Evolutionary conservation across 2,329 filamentous ascomycete species (phyloP), one percentile per base, ranked within the genome.

Genomic region (Didymosphaeria variabile): DNA sequence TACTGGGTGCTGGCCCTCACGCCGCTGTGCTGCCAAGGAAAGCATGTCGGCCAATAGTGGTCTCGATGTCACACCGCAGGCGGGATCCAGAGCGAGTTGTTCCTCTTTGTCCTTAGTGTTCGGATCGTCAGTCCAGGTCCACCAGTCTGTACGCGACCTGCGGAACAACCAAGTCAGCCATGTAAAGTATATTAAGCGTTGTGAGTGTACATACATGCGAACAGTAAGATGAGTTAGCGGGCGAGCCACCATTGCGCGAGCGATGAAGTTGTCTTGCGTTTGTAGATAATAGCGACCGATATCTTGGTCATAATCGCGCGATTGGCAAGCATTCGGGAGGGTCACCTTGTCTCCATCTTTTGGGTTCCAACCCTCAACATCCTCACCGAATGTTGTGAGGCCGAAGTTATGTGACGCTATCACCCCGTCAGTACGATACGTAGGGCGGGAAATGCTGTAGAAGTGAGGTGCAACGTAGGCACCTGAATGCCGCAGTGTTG

Each of bases 61-160:
- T 36, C 53, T 46, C 9, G 17, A 17, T 12, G 1, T 21, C n/a
- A 13, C 15, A n/a, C 53, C 53, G 31, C 31, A 46, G n/a, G 53
- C 53, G 19, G 53, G 53, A 47, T 55, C 53, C n/a, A 55, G 53
- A 21, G 53, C 53, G 29, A 55, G 53, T n/a, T 55, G 40, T 36
- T 47, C 19, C n/a, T 55, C 53, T 6, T 7, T 23, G 26, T 34
- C n/a, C 8, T 8, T 47, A 29, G 42, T 47, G 8, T 26, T 23
- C 4, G 53, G 53, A 10, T 36, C n/a, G 32, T 55, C 40, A 10
- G 40, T 38, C 53, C 53, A 55, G 31, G 53, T 55, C 53, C 53
- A 55, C 53, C 53, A 55, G 42, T 55, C 53, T 3, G 40, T 46
- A n/a, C 42, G 53, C 13, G 53, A 38, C 31, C 53, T 55, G 42